These are phyloP conservation scores for Hortaea werneckii DNA, from an alignment of 2,329 filamentous ascomycete genomes.

Conservation along the genomic window DNA sequence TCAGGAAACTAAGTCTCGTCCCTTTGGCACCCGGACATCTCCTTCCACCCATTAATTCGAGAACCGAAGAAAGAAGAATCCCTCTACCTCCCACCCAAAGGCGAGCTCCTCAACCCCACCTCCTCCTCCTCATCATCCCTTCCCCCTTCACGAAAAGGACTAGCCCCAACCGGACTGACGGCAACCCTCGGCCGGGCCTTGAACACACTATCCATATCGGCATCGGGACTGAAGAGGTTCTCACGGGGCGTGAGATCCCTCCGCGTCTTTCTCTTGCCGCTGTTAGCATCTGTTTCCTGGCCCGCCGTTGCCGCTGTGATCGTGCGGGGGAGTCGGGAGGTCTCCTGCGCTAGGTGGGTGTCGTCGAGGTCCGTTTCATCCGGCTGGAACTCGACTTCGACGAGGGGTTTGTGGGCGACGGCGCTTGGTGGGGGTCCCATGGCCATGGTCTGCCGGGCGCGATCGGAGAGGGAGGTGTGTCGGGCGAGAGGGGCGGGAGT, in stretches of 20 bases:
- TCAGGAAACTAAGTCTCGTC: too few relatives aligned
- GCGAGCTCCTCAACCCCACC: background rate
- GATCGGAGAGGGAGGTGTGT: slow-evolving; percentile 53
- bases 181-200: slow-evolving; percentile 73
- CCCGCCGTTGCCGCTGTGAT: too few relatives aligned
- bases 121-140: background rate
- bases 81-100: background rate
- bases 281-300: too few relatives aligned
- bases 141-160: background rate
- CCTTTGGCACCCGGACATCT: too few relatives aligned
- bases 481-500: background rate
- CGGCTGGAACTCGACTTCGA: too few relatives aligned
- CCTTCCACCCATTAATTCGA: too few relatives aligned
- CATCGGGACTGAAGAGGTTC: slow-evolving; percentile 58
- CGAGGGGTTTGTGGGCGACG: slow-evolving; percentile 1
- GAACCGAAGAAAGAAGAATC: too few relatives aligned
- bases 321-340: too few relatives aligned
- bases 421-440: slow-evolving; percentile 35
- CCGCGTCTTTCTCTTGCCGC: slow-evolving; percentile 4
- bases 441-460: slow-evolving; percentile 73
- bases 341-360: too few relatives aligned
- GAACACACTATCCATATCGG: slow-evolving; percentile 74
- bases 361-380: too few relatives aligned
- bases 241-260: slow-evolving; percentile 49
- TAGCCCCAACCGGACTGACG: slow-evolving; percentile 48